A percentile compares a stretch with the other conserved stretches of the same genome.
These are phyloP conservation scores for Parsonsia alboflavescens DNA, from an alignment of 257 asterid species.

Conservation along the genomic window DNA sequence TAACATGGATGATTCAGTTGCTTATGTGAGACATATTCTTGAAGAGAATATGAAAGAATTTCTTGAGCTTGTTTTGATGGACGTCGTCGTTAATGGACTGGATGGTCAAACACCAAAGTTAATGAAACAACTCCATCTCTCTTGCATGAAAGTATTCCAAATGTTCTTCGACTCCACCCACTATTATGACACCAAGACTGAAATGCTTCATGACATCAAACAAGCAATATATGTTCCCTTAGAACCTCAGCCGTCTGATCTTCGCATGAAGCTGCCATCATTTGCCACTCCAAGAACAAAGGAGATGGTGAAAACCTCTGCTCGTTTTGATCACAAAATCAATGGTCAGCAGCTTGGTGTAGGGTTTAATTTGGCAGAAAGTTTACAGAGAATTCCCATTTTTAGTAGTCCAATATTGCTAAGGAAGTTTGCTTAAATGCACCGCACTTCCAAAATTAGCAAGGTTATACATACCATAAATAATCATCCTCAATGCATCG, in stretches of 20 bases:
- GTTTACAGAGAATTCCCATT: not conserved
- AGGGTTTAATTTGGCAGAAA: not conserved
- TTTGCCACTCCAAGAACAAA: not conserved
- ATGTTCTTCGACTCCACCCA: conserved; percentile 54
- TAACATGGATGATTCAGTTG: conserved; percentile 33
- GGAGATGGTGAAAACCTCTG: not conserved
- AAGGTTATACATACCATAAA: too few species aligned
- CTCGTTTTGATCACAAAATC: not conserved
- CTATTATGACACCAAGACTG: conserved; percentile 37
- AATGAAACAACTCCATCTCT: conserved; percentile 39
- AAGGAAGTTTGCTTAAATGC: not conserved
- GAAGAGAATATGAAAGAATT: conserved; percentile 37
- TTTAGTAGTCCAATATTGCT: not conserved
- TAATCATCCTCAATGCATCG: too few species aligned
- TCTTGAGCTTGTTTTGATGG: conserved; percentile 32
- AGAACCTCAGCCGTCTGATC: not conserved
- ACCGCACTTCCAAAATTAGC: not conserved
- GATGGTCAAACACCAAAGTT: conserved; percentile 26
- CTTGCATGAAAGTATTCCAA: conserved; percentile 42
- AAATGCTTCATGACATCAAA: conserved; percentile 37
- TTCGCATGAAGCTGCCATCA: not conserved
- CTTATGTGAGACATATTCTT: conserved; percentile 21
- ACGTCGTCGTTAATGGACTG: not conserved
- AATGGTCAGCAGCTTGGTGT: not conserved
- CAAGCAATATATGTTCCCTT: conserved; percentile 47